phyloP scores from a whole-genome alignment of 2,329 filamentous ascomycete species.

The Magnaporthiopsis incrustans region DNA sequence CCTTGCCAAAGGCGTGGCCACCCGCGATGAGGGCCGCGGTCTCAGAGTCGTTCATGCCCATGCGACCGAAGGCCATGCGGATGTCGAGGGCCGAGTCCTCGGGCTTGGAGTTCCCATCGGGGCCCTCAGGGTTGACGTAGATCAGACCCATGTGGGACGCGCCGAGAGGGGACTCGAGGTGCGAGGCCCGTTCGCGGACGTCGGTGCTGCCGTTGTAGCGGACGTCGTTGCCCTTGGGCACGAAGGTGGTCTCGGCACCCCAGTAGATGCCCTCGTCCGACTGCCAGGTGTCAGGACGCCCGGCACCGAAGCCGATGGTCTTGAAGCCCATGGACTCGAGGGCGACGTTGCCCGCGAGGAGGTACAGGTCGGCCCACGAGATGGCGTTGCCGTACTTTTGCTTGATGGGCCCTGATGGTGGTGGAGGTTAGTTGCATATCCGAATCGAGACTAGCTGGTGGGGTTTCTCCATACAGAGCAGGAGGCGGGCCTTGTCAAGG shows the following conservation, averaged over 20 bases:
- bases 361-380: constrained; percentile 64
- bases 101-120: constrained; percentile 59
- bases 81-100: constrained; percentile 60
- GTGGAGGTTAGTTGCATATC: background rate
- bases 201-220: constrained; percentile 47
- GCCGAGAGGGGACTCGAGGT: constrained; percentile 57
- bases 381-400: constrained; percentile 74
- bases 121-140: constrained; percentile 70
- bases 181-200: constrained; percentile 40
- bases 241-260: constrained; percentile 62
- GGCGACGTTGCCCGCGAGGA: constrained; percentile 65
- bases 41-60: constrained; percentile 74
- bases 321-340: constrained; percentile 66
- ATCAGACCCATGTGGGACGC: constrained; percentile 66
- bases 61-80: constrained; percentile 61
- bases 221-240: constrained; percentile 52
- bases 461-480: constrained; percentile 36
- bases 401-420: constrained; percentile 55
- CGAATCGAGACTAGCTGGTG: too few species aligned
- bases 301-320: constrained; percentile 62
- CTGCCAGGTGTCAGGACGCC: constrained; percentile 62
- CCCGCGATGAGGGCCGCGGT: constrained; percentile 67
- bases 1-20: constrained; percentile 69
- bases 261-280: constrained; percentile 67
- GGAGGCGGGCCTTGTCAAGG: constrained; percentile 68